Conservation (phyloP, 495 filamentous ascomycete species). For the Acidomyces sp. region DNA sequence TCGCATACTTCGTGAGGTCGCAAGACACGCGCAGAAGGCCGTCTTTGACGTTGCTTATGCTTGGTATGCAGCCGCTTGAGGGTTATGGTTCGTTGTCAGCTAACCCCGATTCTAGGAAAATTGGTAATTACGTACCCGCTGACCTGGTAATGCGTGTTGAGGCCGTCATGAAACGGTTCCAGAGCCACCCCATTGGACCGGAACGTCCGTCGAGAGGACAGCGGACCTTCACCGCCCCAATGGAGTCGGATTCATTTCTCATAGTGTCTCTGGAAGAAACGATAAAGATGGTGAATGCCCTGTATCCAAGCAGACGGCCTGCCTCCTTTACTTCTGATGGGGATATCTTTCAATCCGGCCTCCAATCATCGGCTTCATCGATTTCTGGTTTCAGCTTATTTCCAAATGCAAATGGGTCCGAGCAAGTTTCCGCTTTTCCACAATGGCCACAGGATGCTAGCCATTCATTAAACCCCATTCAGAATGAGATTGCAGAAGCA, state of each 20-base stretch:
- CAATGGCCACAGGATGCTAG: not conserved
- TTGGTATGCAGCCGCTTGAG: constrained; percentile 25
- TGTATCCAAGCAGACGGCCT: constrained; percentile 53
- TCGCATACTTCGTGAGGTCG: constrained; percentile 75
- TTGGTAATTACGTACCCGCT: constrained; percentile 25
- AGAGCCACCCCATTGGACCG: not conserved
- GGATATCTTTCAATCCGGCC: constrained; percentile 36
- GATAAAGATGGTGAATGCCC: constrained; percentile 52
- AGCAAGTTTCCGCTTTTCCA: not conserved
- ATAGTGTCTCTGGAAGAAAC: no score
- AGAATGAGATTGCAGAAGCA: no score
- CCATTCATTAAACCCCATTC: not conserved
- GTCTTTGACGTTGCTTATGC: constrained; percentile 48
- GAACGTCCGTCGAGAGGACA: no score
- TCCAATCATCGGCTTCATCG: constrained; percentile 53
- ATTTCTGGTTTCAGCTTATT: constrained; percentile 47
- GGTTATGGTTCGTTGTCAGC: not conserved
- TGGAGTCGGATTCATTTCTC: constrained; percentile 41
- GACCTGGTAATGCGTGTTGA: constrained; percentile 4
- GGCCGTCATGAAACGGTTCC: constrained; percentile 1
- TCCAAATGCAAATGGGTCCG: not conserved
- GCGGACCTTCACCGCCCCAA: no score
- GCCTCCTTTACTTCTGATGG: constrained; percentile 34
- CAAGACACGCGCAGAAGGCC: constrained; percentile 59
- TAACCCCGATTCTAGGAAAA: constrained; percentile 36